Conservation (phyloP, 805 yeast species). For the Pichia heedii region DNA sequence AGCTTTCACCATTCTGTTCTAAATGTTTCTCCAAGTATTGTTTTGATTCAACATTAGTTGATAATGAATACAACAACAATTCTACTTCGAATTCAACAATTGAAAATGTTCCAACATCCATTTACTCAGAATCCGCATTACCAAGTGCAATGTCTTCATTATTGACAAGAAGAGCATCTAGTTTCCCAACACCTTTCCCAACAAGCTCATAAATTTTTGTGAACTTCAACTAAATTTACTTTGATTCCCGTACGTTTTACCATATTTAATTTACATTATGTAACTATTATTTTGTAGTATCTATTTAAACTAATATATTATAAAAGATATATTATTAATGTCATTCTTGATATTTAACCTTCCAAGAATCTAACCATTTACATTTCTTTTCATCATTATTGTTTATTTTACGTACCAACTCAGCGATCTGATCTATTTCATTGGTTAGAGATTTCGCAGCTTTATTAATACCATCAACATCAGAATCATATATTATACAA, state of each 20-base stretch:
- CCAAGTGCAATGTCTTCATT: constrained; percentile 10
- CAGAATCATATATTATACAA: constrained; percentile 39
- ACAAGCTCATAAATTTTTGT: not conserved
- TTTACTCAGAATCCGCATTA: constrained; percentile 10
- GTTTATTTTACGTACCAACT: constrained; percentile 38
- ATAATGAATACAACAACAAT: constrained; percentile 1
- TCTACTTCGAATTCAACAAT: not conserved
- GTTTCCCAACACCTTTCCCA: constrained; percentile 5
- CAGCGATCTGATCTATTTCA: constrained; percentile 24
- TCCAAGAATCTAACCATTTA: constrained; percentile 54
- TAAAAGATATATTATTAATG: not conserved
- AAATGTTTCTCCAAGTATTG: constrained; percentile 64
- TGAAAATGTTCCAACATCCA: constrained; percentile 12
- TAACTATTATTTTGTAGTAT: not conserved
- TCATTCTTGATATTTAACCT: constrained; percentile 31
- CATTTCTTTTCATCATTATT: constrained; percentile 40
- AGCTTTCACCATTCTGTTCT: constrained; percentile 47
- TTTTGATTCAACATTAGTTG: constrained; percentile 22
- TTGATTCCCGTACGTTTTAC: not conserved
- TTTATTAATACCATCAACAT: constrained; percentile 28
- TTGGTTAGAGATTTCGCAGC: constrained; percentile 12
- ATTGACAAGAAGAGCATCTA: constrained; percentile 5
- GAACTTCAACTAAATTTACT: not conserved
- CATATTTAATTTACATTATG: not conserved
- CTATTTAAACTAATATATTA: not conserved